Evolutionary conservation across 2,329 filamentous ascomycete genomes (phyloP).

Genomic region (Madurella mycetomatis): DNA sequence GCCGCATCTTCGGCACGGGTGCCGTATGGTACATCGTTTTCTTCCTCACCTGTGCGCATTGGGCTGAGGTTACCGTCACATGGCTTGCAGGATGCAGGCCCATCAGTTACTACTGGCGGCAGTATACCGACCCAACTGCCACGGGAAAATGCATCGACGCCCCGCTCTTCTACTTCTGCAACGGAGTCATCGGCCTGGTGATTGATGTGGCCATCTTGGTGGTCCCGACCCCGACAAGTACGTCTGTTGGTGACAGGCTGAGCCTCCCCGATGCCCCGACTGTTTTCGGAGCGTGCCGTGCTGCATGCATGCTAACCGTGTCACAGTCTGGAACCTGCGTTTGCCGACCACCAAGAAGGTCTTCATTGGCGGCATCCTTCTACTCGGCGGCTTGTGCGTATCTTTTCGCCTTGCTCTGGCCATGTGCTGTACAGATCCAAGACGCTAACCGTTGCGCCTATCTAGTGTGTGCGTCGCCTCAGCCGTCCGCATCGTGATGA

Average conservation of each 20-base stretch:
- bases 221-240: slow-evolving; percentile 16
- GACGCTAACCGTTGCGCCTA: too few relatives aligned
- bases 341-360: slow-evolving; percentile 19
- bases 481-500: slow-evolving; percentile 19
- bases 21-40: slow-evolving; percentile 17
- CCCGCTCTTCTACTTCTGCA: slow-evolving; percentile 19
- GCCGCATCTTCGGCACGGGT: slow-evolving; percentile 16
- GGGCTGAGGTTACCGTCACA: slow-evolving; percentile 19
- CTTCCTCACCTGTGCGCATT: slow-evolving; percentile 10
- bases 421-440: too few relatives aligned
- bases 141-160: slow-evolving; percentile 17
- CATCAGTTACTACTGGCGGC: slow-evolving; percentile 17
- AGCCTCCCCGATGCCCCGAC: too few relatives aligned
- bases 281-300: too few relatives aligned
- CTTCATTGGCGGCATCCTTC: slow-evolving; percentile 17
- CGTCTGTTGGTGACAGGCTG: not conserved
- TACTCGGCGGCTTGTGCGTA: slow-evolving; percentile 18
- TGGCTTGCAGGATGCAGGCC: slow-evolving; percentile 18
- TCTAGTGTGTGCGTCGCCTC: slow-evolving; percentile 18
- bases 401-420: not conserved
- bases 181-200: slow-evolving; percentile 19
- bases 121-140: slow-evolving; percentile 18
- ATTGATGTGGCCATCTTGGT: slow-evolving; percentile 19
- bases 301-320: not conserved
- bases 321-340: slow-evolving; percentile 13